Conservation (phyloP, 805 yeast genomes). For the Saccharomycopsis olivae region DNA sequence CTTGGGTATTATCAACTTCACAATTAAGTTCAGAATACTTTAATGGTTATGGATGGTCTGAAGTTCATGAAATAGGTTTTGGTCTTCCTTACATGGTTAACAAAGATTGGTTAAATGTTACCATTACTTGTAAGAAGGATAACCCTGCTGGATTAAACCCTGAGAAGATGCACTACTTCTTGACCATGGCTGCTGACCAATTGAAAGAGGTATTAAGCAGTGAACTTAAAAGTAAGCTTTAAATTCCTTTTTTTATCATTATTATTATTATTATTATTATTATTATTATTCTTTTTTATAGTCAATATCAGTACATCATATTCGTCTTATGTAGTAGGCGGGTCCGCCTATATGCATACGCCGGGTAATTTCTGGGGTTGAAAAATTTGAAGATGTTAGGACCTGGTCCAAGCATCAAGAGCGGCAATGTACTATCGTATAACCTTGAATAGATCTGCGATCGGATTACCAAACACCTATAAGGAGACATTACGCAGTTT, state of each 20-base stretch:
- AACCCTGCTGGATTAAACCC: slow-evolving; percentile 46
- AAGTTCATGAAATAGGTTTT: slow-evolving; percentile 87
- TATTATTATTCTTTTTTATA: too few species aligned
- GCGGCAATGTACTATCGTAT: slow-evolving; percentile 50
- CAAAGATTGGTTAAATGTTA: slow-evolving; percentile 75
- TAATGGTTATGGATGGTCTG: slow-evolving; percentile 94
- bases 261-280: too few species aligned
- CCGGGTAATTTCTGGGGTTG: too few species aligned
- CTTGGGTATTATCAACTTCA: slow-evolving; percentile 85
- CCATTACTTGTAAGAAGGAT: slow-evolving; percentile 64
- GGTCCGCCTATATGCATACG: too few species aligned
- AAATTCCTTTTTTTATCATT: too few species aligned
- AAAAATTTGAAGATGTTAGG: too few species aligned
- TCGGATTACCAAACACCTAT: slow-evolving; percentile 67
- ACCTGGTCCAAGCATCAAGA: too few species aligned
- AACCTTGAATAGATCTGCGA: slow-evolving; percentile 70
- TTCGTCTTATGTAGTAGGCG: too few species aligned
- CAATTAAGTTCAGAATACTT: slow-evolving; percentile 78
- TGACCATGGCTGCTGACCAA: slow-evolving; percentile 74
- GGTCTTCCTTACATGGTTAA: slow-evolving; percentile 93
- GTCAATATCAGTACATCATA: too few species aligned
- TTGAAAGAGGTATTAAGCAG: slow-evolving; percentile 48
- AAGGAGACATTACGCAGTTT: slow-evolving; percentile 57
- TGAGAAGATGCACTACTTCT: slow-evolving; percentile 50
- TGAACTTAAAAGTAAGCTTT: slow-evolving; percentile 9